These are phyloP conservation scores for Globomyces sp. DNA, from an alignment of 371 early-diverging fungal genomes.

Conservation along the genomic window DNA sequence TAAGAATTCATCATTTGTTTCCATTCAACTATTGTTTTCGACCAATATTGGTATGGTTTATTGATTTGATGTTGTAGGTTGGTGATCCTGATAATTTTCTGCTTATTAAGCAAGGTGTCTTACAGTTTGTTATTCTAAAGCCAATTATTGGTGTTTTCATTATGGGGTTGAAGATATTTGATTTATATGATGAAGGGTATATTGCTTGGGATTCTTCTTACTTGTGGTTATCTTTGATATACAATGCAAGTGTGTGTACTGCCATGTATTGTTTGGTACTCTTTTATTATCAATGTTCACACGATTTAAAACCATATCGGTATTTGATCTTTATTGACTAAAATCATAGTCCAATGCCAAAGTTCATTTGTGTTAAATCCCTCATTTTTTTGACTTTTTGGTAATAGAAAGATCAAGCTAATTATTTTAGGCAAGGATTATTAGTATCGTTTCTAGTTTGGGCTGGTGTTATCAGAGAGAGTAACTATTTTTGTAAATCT, in stretches of 20 bases:
- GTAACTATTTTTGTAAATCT: no score
- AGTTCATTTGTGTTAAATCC: slow-evolving; percentile 92
- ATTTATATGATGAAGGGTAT: slow-evolving; percentile 78
- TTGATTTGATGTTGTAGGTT: slow-evolving; percentile 45
- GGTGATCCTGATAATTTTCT: slow-evolving; percentile 87
- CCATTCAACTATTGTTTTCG: slow-evolving; percentile 73
- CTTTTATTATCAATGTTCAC: slow-evolving; percentile 77
- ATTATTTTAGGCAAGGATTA: slow-evolving; percentile 65
- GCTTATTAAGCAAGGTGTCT: slow-evolving; percentile 85
- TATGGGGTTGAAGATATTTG: slow-evolving; percentile 72
- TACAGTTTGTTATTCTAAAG: slow-evolving; percentile 91
- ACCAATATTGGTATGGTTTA: slow-evolving; percentile 66
- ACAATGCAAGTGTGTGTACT: slow-evolving; percentile 82
- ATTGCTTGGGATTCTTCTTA: slow-evolving; percentile 71
- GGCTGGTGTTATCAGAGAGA: slow-evolving; percentile 59
- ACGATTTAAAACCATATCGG: slow-evolving; percentile 33
- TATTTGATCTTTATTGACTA: slow-evolving; percentile 68
- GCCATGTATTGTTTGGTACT: slow-evolving; percentile 85
- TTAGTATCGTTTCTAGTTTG: slow-evolving; percentile 78
- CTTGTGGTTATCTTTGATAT: slow-evolving; percentile 77
- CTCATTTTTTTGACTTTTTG: slow-evolving; percentile 95
- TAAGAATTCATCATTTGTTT: slow-evolving; percentile 78
- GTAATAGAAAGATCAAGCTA: slow-evolving; percentile 24
- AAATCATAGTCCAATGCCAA: slow-evolving; percentile 72
- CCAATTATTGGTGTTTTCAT: slow-evolving; percentile 78